phyloP scores from a whole-genome alignment of 1,284 basidiomycete species.

The Spongiforma sp. region DNA sequence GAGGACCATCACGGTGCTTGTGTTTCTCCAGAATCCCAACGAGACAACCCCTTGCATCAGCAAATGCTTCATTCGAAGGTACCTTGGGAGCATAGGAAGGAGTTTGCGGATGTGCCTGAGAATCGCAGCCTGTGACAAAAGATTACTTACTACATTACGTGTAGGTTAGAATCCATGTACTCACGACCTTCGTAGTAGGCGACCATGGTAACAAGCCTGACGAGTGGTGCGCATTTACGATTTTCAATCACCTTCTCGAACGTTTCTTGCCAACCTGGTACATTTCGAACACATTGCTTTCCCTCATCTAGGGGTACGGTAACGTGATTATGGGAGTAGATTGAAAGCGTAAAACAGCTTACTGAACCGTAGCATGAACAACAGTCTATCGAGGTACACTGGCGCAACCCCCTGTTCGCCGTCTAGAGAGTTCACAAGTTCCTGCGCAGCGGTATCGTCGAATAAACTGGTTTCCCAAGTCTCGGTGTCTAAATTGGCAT shows the following conservation, averaged over 20 bases:
- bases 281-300: conserved; percentile 21
- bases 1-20: conserved; percentile 24
- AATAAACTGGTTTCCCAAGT: conserved; percentile 17
- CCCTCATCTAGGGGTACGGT: conserved; percentile 25
- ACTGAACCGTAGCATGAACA: conserved; percentile 20
- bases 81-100: neutral
- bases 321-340: neutral
- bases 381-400: conserved; percentile 10
- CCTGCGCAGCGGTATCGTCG: conserved; percentile 7
- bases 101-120: neutral
- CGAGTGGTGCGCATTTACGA: conserved; percentile 14
- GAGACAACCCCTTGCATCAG: conserved; percentile 14
- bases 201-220: conserved; percentile 27
- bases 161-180: neutral
- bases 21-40: conserved; percentile 12
- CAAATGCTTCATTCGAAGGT: conserved; percentile 4
- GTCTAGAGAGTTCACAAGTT: neutral
- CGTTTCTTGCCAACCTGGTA: conserved; percentile 10
- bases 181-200: conserved; percentile 33
- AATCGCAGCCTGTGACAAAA: conserved; percentile 12
- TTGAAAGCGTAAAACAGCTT: neutral
- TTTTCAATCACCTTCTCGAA: conserved; percentile 20
- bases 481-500: neutral
- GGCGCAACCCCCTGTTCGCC: conserved; percentile 1
- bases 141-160: neutral